Evolutionary conservation across 371 early-diverging fungal species (phyloP).

Genomic region (Circinella umbellata): DNA sequence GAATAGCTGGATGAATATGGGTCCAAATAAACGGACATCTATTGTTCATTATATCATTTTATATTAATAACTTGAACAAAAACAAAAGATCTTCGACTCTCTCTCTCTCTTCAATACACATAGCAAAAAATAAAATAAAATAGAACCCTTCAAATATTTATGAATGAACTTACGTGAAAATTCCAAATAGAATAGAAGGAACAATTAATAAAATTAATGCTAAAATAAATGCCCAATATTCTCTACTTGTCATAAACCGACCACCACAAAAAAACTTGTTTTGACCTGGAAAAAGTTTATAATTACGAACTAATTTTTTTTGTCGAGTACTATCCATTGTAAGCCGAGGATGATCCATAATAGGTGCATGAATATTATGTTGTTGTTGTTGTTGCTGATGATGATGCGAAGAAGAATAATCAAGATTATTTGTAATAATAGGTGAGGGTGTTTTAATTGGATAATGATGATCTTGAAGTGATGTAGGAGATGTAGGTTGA

Average conservation of each 20-base stretch:
- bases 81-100: no score
- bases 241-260: slow-evolving; percentile 72
- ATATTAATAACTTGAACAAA: no score
- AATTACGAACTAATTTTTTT: slow-evolving; percentile 22
- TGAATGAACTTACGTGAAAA: slow-evolving; percentile 52
- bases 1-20: slow-evolving; percentile 66
- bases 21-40: slow-evolving; percentile 73
- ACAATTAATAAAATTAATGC: slow-evolving; percentile 68
- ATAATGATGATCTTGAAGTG: not conserved
- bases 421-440: not conserved
- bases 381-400: not conserved
- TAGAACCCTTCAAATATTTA: not conserved
- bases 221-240: slow-evolving; percentile 68
- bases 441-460: not conserved
- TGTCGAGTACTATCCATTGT: not conserved
- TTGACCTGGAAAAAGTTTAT: slow-evolving; percentile 47
- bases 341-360: no score
- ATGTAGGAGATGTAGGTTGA: no score
- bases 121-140: not conserved
- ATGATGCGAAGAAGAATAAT: not conserved
- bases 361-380: not conserved
- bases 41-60: not conserved
- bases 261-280: slow-evolving; percentile 71
- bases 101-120: not conserved
- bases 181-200: slow-evolving; percentile 71